Percentiles rank a stretch among this genome's conserved stretches.
Conservation (phyloP, 2,329 filamentous ascomycete species). For the Pestalotiopsis sp. region DNA sequence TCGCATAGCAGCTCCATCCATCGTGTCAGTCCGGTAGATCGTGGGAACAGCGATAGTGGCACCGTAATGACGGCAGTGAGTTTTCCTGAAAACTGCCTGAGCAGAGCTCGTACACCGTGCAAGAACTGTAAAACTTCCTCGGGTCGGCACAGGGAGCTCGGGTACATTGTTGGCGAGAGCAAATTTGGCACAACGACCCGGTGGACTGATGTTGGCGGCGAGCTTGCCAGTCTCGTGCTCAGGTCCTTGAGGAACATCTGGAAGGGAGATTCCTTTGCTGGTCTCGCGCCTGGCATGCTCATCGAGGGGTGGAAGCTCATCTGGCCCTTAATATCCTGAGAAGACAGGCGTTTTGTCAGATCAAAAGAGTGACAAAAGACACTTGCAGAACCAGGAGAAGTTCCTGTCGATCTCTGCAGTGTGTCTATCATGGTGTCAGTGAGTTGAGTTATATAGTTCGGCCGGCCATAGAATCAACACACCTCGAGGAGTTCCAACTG, state of each 20-base stretch:
- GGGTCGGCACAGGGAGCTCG: constrained; percentile 67
- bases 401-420: constrained; percentile 19
- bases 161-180: constrained; percentile 83
- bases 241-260: constrained; percentile 62
- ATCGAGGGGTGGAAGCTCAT: constrained; percentile 50
- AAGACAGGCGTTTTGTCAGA: constrained; percentile 63
- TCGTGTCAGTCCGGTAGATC: constrained; percentile 71
- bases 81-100: constrained; percentile 65
- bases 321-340: constrained; percentile 48
- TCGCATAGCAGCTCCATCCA: constrained; percentile 87
- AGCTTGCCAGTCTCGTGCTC: constrained; percentile 54
- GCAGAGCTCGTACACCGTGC: constrained; percentile 72
- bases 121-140: constrained; percentile 77
- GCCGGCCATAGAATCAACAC: constrained; percentile 29
- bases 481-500: constrained; percentile 68
- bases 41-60: constrained; percentile 77
- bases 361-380: constrained; percentile 74
- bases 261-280: constrained; percentile 52
- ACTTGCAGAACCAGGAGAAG: constrained; percentile 21
- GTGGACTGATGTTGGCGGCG: constrained; percentile 65
- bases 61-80: constrained; percentile 75
- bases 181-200: constrained; percentile 82
- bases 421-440: constrained; percentile 21
- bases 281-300: constrained; percentile 18
- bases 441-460: neutral